These are phyloP conservation scores for Malania oleifera DNA, from an alignment of 164 flowering plant genomes.

Conservation along the genomic window DNA sequence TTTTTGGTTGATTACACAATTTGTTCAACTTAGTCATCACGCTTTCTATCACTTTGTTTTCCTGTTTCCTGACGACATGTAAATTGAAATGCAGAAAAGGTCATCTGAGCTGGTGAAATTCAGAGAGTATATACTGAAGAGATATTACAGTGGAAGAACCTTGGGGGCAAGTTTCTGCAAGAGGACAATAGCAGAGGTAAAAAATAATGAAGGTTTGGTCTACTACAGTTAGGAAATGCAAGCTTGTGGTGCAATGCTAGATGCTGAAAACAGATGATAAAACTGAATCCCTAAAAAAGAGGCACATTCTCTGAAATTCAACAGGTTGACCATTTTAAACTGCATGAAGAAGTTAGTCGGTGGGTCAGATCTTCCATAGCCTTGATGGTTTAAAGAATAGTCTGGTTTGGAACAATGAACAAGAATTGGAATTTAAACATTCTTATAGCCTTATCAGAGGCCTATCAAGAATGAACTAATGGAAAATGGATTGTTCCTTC, in stretches of 20 bases:
- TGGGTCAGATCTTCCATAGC: not conserved
- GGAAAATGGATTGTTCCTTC: constrained; percentile 26
- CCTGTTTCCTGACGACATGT: too few species aligned
- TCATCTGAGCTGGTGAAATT: not conserved
- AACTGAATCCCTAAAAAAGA: not conserved
- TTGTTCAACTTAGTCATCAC: too few species aligned
- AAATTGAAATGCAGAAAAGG: not conserved
- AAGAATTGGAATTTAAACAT: constrained; percentile 22
- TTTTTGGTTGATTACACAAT: too few species aligned
- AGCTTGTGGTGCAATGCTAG: not conserved
- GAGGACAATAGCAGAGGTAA: not conserved
- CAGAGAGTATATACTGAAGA: not conserved
- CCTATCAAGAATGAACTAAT: constrained; percentile 23
- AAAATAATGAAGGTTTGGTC: not conserved
- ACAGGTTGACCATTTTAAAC: not conserved
- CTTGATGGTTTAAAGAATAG: constrained; percentile 10
- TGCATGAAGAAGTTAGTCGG: not conserved
- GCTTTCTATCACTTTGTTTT: too few species aligned
- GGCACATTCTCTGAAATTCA: not conserved
- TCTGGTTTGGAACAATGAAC: constrained; percentile 17
- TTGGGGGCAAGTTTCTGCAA: not conserved
- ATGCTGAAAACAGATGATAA: not conserved
- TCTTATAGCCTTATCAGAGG: constrained; percentile 17
- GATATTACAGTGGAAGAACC: not conserved
- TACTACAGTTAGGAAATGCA: not conserved